Evolutionary conservation across 176 grass and related monocot genomes (phyloP).

Genomic region (Avena sativa): DNA sequence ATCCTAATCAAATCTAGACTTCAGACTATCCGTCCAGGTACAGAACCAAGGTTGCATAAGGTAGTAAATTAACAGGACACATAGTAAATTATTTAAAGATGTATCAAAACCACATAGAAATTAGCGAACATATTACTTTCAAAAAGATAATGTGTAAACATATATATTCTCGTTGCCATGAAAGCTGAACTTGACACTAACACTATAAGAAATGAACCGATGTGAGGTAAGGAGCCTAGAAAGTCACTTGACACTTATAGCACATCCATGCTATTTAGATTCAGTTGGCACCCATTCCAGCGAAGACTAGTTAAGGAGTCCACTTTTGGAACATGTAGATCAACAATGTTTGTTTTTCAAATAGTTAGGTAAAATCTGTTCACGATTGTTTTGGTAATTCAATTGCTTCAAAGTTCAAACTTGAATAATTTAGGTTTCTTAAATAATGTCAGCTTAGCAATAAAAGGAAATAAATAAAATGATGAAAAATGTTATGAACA

Average conservation of each 20-base stretch:
- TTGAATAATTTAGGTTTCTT: not conserved
- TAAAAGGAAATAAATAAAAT: slow-evolving; percentile 27
- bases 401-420: not conserved
- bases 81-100: not conserved
- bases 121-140: not conserved
- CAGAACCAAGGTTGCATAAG: not conserved
- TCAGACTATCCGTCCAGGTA: not conserved
- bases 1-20: slow-evolving; percentile 18
- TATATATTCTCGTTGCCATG: slow-evolving; percentile 11
- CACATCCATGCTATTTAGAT: slow-evolving; percentile 3
- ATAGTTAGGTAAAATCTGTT: not conserved
- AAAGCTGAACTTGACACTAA: not conserved
- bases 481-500: not conserved
- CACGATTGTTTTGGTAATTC: not conserved
- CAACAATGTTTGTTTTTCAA: not conserved
- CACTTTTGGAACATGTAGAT: slow-evolving; percentile 18
- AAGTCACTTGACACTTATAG: not conserved
- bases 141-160: not conserved
- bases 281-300: not conserved
- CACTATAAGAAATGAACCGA: slow-evolving; percentile 11
- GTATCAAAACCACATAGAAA: not conserved
- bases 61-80: slow-evolving; percentile 20
- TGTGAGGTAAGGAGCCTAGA: not conserved
- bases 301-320: not conserved
- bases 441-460: not conserved